Evolutionary conservation across 441 rosid species (phyloP), one percentile per base, ranked within the genome.

Genomic region (Populus hybrid): DNA sequence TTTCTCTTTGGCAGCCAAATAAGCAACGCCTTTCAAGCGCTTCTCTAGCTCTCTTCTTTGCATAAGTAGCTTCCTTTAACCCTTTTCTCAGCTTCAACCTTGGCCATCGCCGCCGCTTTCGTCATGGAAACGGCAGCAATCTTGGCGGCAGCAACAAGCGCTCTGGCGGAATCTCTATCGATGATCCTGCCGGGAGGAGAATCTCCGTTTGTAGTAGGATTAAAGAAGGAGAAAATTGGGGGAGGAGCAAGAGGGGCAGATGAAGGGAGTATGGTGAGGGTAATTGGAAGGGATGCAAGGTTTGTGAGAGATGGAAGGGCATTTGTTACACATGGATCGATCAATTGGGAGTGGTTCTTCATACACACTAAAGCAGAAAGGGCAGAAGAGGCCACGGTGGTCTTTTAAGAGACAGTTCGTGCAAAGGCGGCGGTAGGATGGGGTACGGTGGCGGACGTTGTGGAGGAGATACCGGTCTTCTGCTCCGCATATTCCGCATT

Each of bases 381-480:
- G 88, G 82, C 98, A 93, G 81, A 90, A 93, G 24, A 83, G 79
- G 2, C 88, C 86, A 14, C 79, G 91, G 73, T 88, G 88, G 76
- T 79, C 84, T 74, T 85, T 85, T 69, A 93, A 91, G 67, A 91
- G 84, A 85, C 97, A 93, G 75, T 93, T 85, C 76, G 90, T 87
- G 88, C 97, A 93, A 71, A 90, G 80, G 12, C 88, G 91, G 71
- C 92, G 89, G 85, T 78, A 85, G n/a, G 32, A 67, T 0, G 64
- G 64, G 72, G 83, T 84, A 70, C 85, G 74, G 71, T 86, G 85
- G 21, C 85, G 80, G 79, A 91, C 85, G 83, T 80, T 81, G 88
- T 89, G 92, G 74, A 87, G 89, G 71, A 93, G 76, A 74, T 84
- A 81, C 46, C 83, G 84, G 67, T 84, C 89, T 35, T 57, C 72